These are phyloP conservation scores for Asterochloris erici DNA, from an alignment of 139 green algal genomes.

Conservation along the genomic window DNA sequence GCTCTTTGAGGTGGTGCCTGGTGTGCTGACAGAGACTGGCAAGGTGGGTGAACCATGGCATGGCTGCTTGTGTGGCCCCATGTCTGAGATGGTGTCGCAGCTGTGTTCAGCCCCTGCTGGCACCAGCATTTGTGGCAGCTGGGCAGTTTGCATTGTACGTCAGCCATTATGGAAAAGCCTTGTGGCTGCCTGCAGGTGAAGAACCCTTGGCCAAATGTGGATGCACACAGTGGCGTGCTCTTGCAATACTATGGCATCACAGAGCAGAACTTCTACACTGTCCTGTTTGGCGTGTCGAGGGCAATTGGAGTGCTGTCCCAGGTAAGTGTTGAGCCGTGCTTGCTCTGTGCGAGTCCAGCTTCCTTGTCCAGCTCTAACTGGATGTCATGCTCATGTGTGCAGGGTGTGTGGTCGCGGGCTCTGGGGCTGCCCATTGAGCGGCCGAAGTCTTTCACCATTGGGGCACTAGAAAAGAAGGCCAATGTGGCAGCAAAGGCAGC, in stretches of 20 bases:
- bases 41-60: slow-evolving; percentile 60
- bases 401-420: slow-evolving; percentile 88
- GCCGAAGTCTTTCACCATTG: slow-evolving; percentile 92
- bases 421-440: slow-evolving; percentile 96
- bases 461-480: slow-evolving; percentile 42
- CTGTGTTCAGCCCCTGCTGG: neutral
- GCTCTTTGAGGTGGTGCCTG: slow-evolving; percentile 94
- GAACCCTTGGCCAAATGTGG: slow-evolving; percentile 99
- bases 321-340: slow-evolving; percentile 2
- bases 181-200: slow-evolving; percentile 56
- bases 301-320: slow-evolving; percentile 86
- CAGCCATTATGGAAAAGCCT: neutral
- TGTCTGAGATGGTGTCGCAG: no score
- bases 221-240: slow-evolving; percentile 95
- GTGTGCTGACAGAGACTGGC: slow-evolving; percentile 82
- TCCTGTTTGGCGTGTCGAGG: slow-evolving; percentile 95
- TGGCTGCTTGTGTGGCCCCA: neutral
- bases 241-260: slow-evolving; percentile 94
- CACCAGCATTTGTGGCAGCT: neutral
- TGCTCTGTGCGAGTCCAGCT: no score
- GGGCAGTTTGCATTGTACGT: neutral
- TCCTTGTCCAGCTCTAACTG: neutral
- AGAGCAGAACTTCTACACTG: slow-evolving; percentile 96
- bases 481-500: neutral
- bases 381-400: slow-evolving; percentile 19